These are phyloP conservation scores for Debaryomyces udenii DNA, from an alignment of 1,139 yeast species.

Conservation along the genomic window DNA sequence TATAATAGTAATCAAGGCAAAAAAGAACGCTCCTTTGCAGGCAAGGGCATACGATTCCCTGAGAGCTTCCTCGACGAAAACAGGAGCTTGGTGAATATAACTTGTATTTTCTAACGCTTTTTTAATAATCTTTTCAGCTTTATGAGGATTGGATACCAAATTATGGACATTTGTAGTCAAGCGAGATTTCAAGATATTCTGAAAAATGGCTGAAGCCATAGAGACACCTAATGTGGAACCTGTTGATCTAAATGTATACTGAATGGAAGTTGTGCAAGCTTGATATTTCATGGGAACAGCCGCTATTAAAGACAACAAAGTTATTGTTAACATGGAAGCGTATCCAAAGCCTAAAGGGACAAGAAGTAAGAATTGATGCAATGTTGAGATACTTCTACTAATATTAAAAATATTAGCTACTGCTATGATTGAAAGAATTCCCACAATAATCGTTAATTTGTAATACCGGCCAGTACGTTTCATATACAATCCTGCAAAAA, in stretches of 20 bases:
- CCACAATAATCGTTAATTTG: slow-evolving; percentile 47
- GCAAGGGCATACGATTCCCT: slow-evolving; percentile 52
- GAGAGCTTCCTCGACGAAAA: slow-evolving; percentile 47
- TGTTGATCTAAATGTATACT: slow-evolving; percentile 72
- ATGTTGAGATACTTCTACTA: slow-evolving; percentile 43
- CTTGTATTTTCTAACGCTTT: slow-evolving; percentile 60
- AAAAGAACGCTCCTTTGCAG: slow-evolving; percentile 54
- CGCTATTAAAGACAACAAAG: slow-evolving; percentile 68
- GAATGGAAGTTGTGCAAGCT: slow-evolving; percentile 76
- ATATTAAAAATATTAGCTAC: slow-evolving; percentile 38
- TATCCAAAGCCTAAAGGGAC: slow-evolving; percentile 60
- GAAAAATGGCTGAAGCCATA: slow-evolving; percentile 66
- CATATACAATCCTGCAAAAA: slow-evolving; percentile 72
- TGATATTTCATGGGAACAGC: slow-evolving; percentile 63
- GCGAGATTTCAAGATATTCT: slow-evolving; percentile 30
- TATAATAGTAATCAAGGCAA: slow-evolving; percentile 42
- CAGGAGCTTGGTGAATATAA: slow-evolving; percentile 55
- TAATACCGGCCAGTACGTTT: slow-evolving; percentile 69
- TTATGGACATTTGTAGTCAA: slow-evolving; percentile 25
- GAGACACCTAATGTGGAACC: slow-evolving; percentile 78
- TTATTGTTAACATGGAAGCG: slow-evolving; percentile 64
- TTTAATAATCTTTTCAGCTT: slow-evolving; percentile 47
- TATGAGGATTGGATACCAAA: slow-evolving; percentile 31
- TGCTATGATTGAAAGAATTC: slow-evolving; percentile 52
- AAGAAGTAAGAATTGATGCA: slow-evolving; percentile 36